Evolutionary conservation across 768 basidiomycete species (phyloP), one percentile per base, ranked within the genome.

Genomic region (Tulasnella sp.): DNA sequence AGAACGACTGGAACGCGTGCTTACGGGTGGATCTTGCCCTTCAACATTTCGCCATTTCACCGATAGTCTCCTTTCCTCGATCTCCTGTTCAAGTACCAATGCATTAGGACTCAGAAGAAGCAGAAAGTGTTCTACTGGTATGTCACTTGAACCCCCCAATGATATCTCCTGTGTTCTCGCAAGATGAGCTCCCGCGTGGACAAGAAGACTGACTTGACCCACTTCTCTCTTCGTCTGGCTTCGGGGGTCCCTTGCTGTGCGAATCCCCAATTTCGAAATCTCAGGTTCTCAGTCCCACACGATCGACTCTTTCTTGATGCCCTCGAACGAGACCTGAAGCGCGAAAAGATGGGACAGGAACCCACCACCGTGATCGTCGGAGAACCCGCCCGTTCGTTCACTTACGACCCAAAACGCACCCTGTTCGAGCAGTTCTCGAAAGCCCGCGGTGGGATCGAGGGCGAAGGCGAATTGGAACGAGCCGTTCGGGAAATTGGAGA

Each of bases 101-200:
- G 96, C 83, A 98, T 98, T 81, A 90, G 96, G 51, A 98, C 96
- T 0, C 96, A 98, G 84, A 98, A 98, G 88, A 98, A 98, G 86
- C 96, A 97, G 86, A 96, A 98, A 84, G 96, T 98, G n/a, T 98
- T 98, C 83, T 98, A 94, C 84, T 98, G 96, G 96, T 94, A 81
- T 76, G 91, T 86, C 35, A 0, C 29, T 51, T 70, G 73, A 57
- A 23, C 77, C 74, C 71, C 35, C 48, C 74, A 37, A 61, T 29
- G 6, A 4, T 32, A 29, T 69, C 69, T 51, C 61, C 18, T 67
- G 61, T 67, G n/a, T 35, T 67, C 29, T 51, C 1, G 9, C 51
- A 23, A 37, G 40, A 20, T 46, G 44, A 71, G 13, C 18, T 26
- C 46, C 78, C 48, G 46, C 77, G 23, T 39, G 61, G 74, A 37